Percentiles rank a stretch among this genome's conserved stretches.
Conservation (phyloP, 371 early-diverging fungal genomes). For the Actinomortierella wolfii region DNA sequence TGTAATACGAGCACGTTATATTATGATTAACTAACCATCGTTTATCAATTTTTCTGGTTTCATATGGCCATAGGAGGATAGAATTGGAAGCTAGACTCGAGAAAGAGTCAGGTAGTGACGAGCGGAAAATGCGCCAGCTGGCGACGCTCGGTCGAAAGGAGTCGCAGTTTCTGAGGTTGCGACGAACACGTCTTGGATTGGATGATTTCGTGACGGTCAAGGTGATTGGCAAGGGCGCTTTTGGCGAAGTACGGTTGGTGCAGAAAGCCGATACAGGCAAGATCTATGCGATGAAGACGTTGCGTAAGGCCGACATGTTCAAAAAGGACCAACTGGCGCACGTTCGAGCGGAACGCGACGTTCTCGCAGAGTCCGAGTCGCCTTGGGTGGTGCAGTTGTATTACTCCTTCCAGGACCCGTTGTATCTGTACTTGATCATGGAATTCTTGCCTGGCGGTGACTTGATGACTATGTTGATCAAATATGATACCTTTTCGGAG, state of each 20-base stretch:
- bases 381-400: constrained; percentile 99
- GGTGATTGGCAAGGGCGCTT: constrained; percentile 99
- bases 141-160: constrained; percentile 86
- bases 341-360: constrained; percentile 97
- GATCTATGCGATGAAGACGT: constrained; percentile 98
- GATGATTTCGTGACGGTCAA: constrained; percentile 96
- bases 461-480: constrained; percentile 98
- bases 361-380: constrained; percentile 94
- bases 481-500: constrained; percentile 94
- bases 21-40: too few species aligned
- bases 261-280: constrained; percentile 96
- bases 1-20: too few species aligned
- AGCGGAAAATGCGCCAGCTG: constrained; percentile 86
- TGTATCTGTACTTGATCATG: constrained; percentile 96
- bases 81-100: constrained; percentile 81
- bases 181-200: constrained; percentile 90
- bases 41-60: too few species aligned
- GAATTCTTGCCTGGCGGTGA: constrained; percentile 98
- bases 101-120: constrained; percentile 81
- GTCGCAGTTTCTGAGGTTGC: constrained; percentile 89
- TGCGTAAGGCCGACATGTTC: constrained; percentile 96
- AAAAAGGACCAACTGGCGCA: constrained; percentile 98
- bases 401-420: constrained; percentile 96
- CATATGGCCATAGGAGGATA: constrained; percentile 67
- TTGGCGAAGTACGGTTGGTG: constrained; percentile 97